Conservation (phyloP, 2,329 filamentous ascomycete species). For the Fonsecaea pedrosoi region DNA sequence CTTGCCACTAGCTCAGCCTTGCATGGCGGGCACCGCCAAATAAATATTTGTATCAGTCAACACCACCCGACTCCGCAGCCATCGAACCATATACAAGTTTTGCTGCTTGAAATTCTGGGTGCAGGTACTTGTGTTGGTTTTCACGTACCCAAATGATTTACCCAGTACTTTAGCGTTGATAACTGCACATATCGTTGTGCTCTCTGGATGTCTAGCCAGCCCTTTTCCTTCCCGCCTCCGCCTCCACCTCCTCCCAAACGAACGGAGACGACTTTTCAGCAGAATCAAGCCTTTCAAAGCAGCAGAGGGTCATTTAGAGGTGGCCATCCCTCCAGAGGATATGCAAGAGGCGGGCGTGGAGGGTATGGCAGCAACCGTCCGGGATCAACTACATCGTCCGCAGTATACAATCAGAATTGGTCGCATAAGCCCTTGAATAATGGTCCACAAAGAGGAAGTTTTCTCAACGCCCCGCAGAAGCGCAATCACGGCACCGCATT, state of each 20-base stretch:
- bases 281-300: slow-evolving; percentile 23
- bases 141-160: background rate
- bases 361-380: slow-evolving; percentile 15
- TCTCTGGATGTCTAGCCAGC: slow-evolving; percentile 42
- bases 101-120: background rate
- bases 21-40: background rate
- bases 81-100: background rate
- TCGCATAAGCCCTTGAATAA: slow-evolving; percentile 11
- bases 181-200: background rate
- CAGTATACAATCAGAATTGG: slow-evolving; percentile 18
- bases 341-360: slow-evolving; percentile 26
- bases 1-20: background rate
- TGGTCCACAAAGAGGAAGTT: slow-evolving; percentile 7
- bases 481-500: slow-evolving; percentile 40
- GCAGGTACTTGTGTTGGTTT: background rate
- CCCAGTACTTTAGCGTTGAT: background rate
- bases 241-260: slow-evolving; percentile 50
- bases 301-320: slow-evolving; percentile 30
- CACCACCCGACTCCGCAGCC: background rate
- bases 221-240: slow-evolving; percentile 56
- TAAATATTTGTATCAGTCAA: background rate
- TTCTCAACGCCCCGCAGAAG: slow-evolving; percentile 33
- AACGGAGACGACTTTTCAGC: slow-evolving; percentile 16
- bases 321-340: slow-evolving; percentile 20
- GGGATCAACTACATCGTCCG: background rate